Evolutionary conservation across 2,329 filamentous ascomycete genomes (phyloP).

Genomic region (Colletotrichum sp.): DNA sequence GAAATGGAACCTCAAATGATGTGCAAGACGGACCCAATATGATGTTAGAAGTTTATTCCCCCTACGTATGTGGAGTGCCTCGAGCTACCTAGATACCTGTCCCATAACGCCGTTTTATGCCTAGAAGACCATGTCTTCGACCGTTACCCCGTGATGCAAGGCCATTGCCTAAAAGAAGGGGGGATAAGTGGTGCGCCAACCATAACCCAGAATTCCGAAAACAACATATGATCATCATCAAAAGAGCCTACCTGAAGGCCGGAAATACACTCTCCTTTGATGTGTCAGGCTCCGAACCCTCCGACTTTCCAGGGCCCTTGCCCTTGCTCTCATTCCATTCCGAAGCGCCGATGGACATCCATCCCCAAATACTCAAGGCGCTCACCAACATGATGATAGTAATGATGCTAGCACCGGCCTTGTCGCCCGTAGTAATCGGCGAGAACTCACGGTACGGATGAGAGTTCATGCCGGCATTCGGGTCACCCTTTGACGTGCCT

Average conservation of each 20-base stretch:
- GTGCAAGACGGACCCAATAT: not conserved
- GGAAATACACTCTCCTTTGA: conserved; percentile 4
- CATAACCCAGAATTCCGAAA: not conserved
- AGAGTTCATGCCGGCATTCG: conserved; percentile 14
- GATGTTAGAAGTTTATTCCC: not conserved
- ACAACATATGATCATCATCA: not conserved
- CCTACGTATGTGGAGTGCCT: not conserved
- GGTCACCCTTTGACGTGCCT: conserved; percentile 54
- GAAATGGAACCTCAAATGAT: not conserved
- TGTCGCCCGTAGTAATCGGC: conserved; percentile 60
- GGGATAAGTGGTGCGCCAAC: not conserved
- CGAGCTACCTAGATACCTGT: not conserved
- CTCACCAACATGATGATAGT: conserved; percentile 63
- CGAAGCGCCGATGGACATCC: conserved; percentile 35
- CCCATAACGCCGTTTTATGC: not conserved
- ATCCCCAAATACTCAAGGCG: conserved; percentile 56
- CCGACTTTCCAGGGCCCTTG: not conserved
- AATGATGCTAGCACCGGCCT: conserved; percentile 69
- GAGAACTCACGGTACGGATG: not conserved
- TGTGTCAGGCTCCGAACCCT: not conserved
- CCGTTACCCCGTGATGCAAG: not conserved
- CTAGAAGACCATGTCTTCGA: not conserved
- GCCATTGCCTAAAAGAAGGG: not conserved
- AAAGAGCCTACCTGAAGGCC: not conserved
- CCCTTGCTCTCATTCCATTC: conserved; percentile 11